A percentile compares a stretch with the other conserved stretches of the same genome.
Evolutionary conservation across 768 basidiomycete genomes (phyloP).

Genomic region (Leccinum subtestaceum): DNA sequence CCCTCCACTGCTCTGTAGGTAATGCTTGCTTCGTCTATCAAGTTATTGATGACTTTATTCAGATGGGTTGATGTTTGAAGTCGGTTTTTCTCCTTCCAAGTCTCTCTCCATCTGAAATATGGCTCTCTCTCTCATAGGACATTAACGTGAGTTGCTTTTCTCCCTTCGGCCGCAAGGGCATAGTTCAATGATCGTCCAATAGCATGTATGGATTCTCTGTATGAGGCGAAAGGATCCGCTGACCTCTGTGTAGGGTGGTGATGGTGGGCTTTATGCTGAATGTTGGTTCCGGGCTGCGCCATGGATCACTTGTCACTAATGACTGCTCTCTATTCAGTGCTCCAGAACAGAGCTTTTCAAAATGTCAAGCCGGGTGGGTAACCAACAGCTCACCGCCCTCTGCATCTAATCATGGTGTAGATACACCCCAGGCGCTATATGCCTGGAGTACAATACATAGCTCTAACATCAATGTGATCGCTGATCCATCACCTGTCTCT

Average conservation of each 20-base stretch:
- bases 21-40: background rate
- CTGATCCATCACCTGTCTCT: constrained; percentile 52
- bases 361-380: constrained; percentile 50
- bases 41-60: background rate
- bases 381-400: background rate
- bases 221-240: constrained; percentile 9
- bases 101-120: background rate
- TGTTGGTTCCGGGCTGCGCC: constrained; percentile 31
- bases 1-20: constrained; percentile 52
- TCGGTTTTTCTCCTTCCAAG: constrained; percentile 14
- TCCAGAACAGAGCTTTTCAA: constrained; percentile 70
- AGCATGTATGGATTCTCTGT: constrained; percentile 34
- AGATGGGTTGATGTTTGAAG: constrained; percentile 65
- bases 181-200: background rate
- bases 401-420: constrained; percentile 25
- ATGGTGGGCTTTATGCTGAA: constrained; percentile 66
- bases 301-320: background rate
- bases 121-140: constrained; percentile 38
- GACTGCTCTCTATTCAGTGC: constrained; percentile 35
- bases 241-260: constrained; percentile 51
- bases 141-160: constrained; percentile 49
- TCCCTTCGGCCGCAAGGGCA: background rate
- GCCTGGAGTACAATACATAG: constrained; percentile 53
- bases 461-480: constrained; percentile 46
- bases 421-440: constrained; percentile 45